Percentiles rank a stretch among this genome's conserved stretches.
Conservation (phyloP, 2,329 filamentous ascomycete genomes). For the Alternaria atra region DNA sequence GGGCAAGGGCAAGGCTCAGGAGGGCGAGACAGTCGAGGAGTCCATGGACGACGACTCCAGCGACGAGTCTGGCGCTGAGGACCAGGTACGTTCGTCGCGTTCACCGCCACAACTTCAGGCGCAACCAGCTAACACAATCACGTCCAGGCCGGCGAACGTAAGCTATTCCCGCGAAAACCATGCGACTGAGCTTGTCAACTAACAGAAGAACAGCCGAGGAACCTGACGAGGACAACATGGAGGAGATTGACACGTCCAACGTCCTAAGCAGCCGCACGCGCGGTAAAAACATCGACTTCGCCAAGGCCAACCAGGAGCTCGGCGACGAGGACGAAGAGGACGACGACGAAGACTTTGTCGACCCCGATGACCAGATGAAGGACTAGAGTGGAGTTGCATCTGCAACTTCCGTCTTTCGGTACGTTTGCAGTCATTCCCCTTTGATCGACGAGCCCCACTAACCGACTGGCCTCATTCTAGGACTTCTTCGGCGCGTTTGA, state of each 20-base stretch:
- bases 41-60: constrained; percentile 74
- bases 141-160: constrained; percentile 49
- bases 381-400: constrained; percentile 51
- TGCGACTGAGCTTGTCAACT: constrained; percentile 22
- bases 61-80: constrained; percentile 72
- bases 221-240: constrained; percentile 81
- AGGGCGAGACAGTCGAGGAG: constrained; percentile 72
- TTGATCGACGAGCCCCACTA: constrained; percentile 11
- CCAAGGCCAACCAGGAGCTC: constrained; percentile 84
- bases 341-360: constrained; percentile 75
- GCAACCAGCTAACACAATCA: constrained; percentile 39
- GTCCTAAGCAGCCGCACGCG: constrained; percentile 88
- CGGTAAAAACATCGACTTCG: constrained; percentile 91
- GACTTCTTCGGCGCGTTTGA: constrained; percentile 28
- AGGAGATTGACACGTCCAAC: constrained; percentile 90
- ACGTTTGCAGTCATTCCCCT: constrained; percentile 12
- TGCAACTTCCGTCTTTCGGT: constrained; percentile 27
- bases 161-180: constrained; percentile 22
- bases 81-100: constrained; percentile 58
- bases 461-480: constrained; percentile 1
- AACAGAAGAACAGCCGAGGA: constrained; percentile 59
- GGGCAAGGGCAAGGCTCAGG: constrained; percentile 85
- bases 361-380: constrained; percentile 75
- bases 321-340: constrained; percentile 79
- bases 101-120: neutral